Conservation (phyloP, 1,139 yeast species). For the Scheffersomyces insectosa region DNA sequence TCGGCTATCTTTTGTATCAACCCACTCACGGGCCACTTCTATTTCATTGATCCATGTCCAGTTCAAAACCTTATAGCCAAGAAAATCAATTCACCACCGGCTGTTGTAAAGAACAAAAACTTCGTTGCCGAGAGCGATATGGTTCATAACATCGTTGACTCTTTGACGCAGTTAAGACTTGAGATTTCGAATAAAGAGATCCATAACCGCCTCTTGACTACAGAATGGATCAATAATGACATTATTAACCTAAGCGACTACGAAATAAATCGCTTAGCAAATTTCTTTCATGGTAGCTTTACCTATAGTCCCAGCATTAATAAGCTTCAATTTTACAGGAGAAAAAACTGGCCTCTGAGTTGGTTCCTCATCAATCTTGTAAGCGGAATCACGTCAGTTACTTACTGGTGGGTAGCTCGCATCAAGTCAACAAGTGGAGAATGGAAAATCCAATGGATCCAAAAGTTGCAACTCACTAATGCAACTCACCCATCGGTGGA, state of each 20-base stretch:
- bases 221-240: slow-evolving; percentile 67
- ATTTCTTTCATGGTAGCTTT: slow-evolving; percentile 11
- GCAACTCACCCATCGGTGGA: slow-evolving; percentile 6
- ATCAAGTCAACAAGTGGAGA: slow-evolving; percentile 60
- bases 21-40: slow-evolving; percentile 47
- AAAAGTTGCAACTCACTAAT: slow-evolving; percentile 20
- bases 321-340: slow-evolving; percentile 53
- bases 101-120: slow-evolving; percentile 13
- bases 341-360: slow-evolving; percentile 70
- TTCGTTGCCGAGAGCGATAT: slow-evolving; percentile 33
- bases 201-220: slow-evolving; percentile 55
- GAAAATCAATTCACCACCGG: slow-evolving; percentile 34
- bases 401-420: slow-evolving; percentile 66
- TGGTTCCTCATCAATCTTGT: slow-evolving; percentile 62
- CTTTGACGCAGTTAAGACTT: slow-evolving; percentile 48
- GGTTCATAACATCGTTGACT: slow-evolving; percentile 35
- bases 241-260: slow-evolving; percentile 48
- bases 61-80: slow-evolving; percentile 35
- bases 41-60: slow-evolving; percentile 46
- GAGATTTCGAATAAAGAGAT: slow-evolving; percentile 56
- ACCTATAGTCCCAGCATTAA: slow-evolving; percentile 10
- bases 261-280: slow-evolving; percentile 31
- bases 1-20: slow-evolving; percentile 43
- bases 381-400: slow-evolving; percentile 45
- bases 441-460: slow-evolving; percentile 61